Evolutionary conservation across 2,329 filamentous ascomycete genomes (phyloP).

Genomic region (Aspergillus sp.): DNA sequence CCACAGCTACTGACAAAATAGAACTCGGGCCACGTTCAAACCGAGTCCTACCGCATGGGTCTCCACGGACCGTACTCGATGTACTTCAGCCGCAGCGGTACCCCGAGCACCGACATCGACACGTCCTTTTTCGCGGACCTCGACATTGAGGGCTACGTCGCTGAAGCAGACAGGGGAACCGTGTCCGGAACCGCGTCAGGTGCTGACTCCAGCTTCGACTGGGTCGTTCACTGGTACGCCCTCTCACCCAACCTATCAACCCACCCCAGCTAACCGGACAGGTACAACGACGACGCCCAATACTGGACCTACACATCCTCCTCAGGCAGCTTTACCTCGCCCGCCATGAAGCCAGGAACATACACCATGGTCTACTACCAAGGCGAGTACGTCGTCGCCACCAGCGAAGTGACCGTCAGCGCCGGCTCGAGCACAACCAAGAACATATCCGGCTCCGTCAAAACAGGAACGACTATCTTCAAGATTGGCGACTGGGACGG

Average conservation of each 20-base stretch:
- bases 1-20: constrained; percentile 16
- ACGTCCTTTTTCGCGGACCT: constrained; percentile 63
- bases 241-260: background rate
- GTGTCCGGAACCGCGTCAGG: constrained; percentile 64
- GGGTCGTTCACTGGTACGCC: constrained; percentile 62
- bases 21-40: constrained; percentile 66
- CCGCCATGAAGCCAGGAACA: constrained; percentile 66
- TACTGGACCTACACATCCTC: constrained; percentile 64
- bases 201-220: constrained; percentile 53
- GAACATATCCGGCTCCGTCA: constrained; percentile 54
- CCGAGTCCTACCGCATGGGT: constrained; percentile 62
- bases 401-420: constrained; percentile 51
- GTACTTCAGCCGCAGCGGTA: constrained; percentile 59
- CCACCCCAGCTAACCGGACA: background rate
- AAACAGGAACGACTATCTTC: constrained; percentile 58
- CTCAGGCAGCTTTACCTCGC: constrained; percentile 62
- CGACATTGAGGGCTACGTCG: constrained; percentile 59
- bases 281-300: constrained; percentile 61
- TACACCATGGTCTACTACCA: constrained; percentile 70
- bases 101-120: constrained; percentile 55
- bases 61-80: constrained; percentile 68
- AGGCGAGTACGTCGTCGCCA: constrained; percentile 58
- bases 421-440: constrained; percentile 52
- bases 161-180: constrained; percentile 57
- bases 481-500: constrained; percentile 68